phyloP scores from a whole-genome alignment of 2,329 filamentous ascomycete genomes.

The Aspergillus novoparasiticus region DNA sequence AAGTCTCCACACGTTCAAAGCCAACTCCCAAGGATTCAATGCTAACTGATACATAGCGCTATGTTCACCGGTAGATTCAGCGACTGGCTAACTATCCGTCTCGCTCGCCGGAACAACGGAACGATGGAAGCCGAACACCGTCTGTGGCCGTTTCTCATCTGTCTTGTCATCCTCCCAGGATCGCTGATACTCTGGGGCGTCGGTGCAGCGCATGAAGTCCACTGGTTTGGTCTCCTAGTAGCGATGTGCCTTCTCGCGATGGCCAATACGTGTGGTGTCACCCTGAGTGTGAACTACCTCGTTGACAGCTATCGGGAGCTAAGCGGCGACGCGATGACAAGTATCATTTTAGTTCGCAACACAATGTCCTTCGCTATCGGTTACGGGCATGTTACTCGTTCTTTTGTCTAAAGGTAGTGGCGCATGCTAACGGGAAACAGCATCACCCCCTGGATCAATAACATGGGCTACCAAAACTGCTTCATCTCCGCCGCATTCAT shows the following conservation, averaged over 20 bases:
- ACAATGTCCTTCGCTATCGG: slow-evolving; percentile 52
- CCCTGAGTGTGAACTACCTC: slow-evolving; percentile 44
- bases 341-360: slow-evolving; percentile 51
- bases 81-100: slow-evolving; percentile 41
- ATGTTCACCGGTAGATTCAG: slow-evolving; percentile 44
- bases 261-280: slow-evolving; percentile 40
- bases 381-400: slow-evolving; percentile 36
- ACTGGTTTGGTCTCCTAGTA: slow-evolving; percentile 47
- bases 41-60: slow-evolving; percentile 27
- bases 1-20: slow-evolving; percentile 1
- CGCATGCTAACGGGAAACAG: slow-evolving; percentile 21
- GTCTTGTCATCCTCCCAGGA: slow-evolving; percentile 38
- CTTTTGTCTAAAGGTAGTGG: neutral
- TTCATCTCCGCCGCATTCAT: slow-evolving; percentile 47
- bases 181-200: slow-evolving; percentile 45
- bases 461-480: slow-evolving; percentile 49
- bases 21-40: neutral
- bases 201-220: slow-evolving; percentile 44
- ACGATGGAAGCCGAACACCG: slow-evolving; percentile 47
- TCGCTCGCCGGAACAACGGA: slow-evolving; percentile 44
- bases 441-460: slow-evolving; percentile 51
- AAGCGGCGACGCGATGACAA: slow-evolving; percentile 44
- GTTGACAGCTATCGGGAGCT: slow-evolving; percentile 46
- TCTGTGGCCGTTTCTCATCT: slow-evolving; percentile 42
- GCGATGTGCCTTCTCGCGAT: slow-evolving; percentile 48